Evolutionary conservation across 2,329 filamentous ascomycete species (phyloP).

Genomic region (Clonostachys rhizophaga): DNA sequence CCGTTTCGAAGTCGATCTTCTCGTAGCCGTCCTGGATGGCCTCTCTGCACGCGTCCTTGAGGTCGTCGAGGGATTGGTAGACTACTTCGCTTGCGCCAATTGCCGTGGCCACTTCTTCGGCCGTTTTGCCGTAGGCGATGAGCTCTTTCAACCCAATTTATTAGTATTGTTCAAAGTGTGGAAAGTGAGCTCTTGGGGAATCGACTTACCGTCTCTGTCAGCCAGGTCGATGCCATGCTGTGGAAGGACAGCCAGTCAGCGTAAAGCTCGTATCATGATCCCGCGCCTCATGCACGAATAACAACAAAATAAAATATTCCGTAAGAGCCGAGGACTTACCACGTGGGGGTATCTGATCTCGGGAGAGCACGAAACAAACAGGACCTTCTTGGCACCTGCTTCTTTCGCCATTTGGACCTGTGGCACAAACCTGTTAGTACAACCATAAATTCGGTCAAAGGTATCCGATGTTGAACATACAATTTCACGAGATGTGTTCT

Average conservation of each 20-base stretch:
- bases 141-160: constrained; percentile 20
- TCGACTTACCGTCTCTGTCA: constrained; percentile 21
- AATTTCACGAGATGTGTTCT: constrained; percentile 56
- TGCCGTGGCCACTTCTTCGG: constrained; percentile 30
- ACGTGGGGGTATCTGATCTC: constrained; percentile 84
- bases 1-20: constrained; percentile 73
- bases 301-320: too few relatives aligned
- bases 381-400: constrained; percentile 75
- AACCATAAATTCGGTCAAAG: background rate
- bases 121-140: constrained; percentile 32
- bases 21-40: constrained; percentile 53
- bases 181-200: background rate
- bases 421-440: background rate
- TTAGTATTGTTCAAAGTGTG: background rate
- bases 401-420: constrained; percentile 69
- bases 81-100: constrained; percentile 51
- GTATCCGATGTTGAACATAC: constrained; percentile 39
- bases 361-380: constrained; percentile 79
- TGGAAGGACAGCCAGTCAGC: background rate
- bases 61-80: constrained; percentile 59
- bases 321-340: constrained; percentile 42
- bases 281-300: background rate
- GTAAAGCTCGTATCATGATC: background rate
- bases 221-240: constrained; percentile 45
- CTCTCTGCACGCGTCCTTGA: constrained; percentile 75